Conservation (phyloP, 2,329 filamentous ascomycete species). For the Huntiella savannae region DNA sequence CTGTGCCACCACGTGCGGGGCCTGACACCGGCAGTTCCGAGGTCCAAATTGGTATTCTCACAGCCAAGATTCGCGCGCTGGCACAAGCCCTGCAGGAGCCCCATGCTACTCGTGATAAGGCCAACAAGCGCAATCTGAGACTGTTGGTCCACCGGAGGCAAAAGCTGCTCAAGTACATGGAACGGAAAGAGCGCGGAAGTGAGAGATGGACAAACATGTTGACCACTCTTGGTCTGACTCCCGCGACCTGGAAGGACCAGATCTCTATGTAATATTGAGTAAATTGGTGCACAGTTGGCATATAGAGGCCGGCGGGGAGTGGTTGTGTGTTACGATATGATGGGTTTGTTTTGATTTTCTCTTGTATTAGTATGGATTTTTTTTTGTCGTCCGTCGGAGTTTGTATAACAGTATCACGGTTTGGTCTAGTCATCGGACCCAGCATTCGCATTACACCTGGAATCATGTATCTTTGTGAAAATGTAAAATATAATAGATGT, state of each 20-base stretch:
- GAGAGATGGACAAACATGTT: slow-evolving; percentile 78
- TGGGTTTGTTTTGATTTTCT: background rate
- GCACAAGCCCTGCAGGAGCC: slow-evolving; percentile 50
- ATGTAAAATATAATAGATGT: slow-evolving; percentile 11
- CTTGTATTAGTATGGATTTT: slow-evolving; percentile 10
- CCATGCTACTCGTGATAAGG: slow-evolving; percentile 64
- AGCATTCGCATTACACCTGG: slow-evolving; percentile 1
- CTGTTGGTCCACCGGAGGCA: slow-evolving; percentile 75
- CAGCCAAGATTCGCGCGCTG: slow-evolving; percentile 74
- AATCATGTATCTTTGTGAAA: slow-evolving; percentile 9
- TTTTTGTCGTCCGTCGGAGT: background rate
- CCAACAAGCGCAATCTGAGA: slow-evolving; percentile 80
- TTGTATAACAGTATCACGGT: slow-evolving; percentile 1
- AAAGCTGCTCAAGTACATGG: slow-evolving; percentile 71
- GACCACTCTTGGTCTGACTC: slow-evolving; percentile 64
- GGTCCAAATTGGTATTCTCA: slow-evolving; percentile 93
- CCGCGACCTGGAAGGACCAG: slow-evolving; percentile 78
- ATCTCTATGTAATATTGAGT: slow-evolving; percentile 43
- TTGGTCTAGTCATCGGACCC: background rate
- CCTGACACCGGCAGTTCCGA: slow-evolving; percentile 89
- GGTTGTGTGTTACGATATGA: slow-evolving; percentile 3
- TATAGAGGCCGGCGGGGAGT: background rate
- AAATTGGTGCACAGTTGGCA: background rate
- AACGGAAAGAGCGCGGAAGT: slow-evolving; percentile 76
- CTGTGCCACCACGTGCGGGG: slow-evolving; percentile 44